Conservation (phyloP, 1,284 basidiomycete genomes). For the Cystobasidium sp. region DNA sequence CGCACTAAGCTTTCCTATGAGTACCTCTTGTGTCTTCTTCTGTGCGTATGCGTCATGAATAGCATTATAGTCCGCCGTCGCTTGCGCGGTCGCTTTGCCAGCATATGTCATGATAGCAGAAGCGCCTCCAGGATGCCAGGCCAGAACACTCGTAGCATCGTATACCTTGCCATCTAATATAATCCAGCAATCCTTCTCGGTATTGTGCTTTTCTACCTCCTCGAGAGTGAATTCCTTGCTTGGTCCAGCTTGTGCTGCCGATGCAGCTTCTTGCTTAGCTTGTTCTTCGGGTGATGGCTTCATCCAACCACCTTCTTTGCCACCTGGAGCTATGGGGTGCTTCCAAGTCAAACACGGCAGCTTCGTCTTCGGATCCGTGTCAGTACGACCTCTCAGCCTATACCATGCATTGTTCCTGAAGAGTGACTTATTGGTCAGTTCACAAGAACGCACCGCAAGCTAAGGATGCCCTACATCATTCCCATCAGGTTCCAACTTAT, state of each 20-base stretch:
- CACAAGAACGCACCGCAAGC: background rate
- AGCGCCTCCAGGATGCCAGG: slow-evolving; percentile 48
- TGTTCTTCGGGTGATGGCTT: slow-evolving; percentile 44
- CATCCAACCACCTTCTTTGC: slow-evolving; percentile 46
- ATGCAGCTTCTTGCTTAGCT: slow-evolving; percentile 31
- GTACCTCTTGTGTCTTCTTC: slow-evolving; percentile 44
- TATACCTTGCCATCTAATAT: slow-evolving; percentile 49
- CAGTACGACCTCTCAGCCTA: slow-evolving; percentile 34
- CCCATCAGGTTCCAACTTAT: slow-evolving; percentile 48
- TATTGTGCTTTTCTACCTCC: slow-evolving; percentile 86
- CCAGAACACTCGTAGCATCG: slow-evolving; percentile 45
- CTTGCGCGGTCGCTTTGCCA: slow-evolving; percentile 46
- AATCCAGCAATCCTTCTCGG: slow-evolving; percentile 72
- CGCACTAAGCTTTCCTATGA: slow-evolving; percentile 44
- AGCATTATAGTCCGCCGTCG: slow-evolving; percentile 45
- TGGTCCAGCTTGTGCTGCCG: slow-evolving; percentile 31
- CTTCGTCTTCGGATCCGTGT: slow-evolving; percentile 26
- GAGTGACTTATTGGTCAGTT: background rate
- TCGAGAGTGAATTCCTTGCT: slow-evolving; percentile 66
- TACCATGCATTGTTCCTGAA: slow-evolving; percentile 39
- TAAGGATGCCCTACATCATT: slow-evolving; percentile 13
- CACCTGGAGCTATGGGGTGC: slow-evolving; percentile 46
- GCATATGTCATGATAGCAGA: slow-evolving; percentile 47
- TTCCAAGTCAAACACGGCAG: slow-evolving; percentile 30
- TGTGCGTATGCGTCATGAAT: slow-evolving; percentile 49